Evolutionary conservation across 257 asterid genomes (phyloP).

Genomic region (Jasminum sambac): DNA sequence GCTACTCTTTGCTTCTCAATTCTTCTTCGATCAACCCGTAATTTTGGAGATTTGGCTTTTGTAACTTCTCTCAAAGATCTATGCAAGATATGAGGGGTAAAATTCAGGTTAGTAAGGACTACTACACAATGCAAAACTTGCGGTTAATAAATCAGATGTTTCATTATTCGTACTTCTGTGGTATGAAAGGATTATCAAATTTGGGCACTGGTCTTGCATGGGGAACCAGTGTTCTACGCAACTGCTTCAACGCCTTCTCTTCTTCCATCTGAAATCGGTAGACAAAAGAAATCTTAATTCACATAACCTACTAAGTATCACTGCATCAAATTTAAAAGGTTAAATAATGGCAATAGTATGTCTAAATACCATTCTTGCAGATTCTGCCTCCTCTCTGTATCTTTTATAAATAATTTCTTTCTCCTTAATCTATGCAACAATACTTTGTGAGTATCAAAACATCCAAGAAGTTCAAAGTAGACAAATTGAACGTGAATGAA

Average conservation of each 20-base stretch:
- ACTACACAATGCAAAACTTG: background rate
- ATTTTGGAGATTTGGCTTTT: slow-evolving; percentile 76
- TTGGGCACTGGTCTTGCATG: slow-evolving; percentile 86
- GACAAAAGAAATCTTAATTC: too few relatives aligned
- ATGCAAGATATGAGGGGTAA: background rate
- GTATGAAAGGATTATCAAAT: slow-evolving; percentile 74
- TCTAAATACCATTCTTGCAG: slow-evolving; percentile 62
- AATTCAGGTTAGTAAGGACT: background rate
- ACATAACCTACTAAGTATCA: too few relatives aligned
- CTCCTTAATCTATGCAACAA: slow-evolving; percentile 65
- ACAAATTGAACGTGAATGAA: background rate
- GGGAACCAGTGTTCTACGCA: slow-evolving; percentile 75
- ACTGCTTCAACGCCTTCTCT: slow-evolving; percentile 87
- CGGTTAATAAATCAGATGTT: background rate
- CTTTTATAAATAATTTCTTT: slow-evolving; percentile 77
- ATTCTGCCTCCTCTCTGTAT: slow-evolving; percentile 87
- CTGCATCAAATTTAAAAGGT: too few relatives aligned
- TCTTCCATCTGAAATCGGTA: slow-evolving; percentile 67
- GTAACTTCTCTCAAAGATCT: slow-evolving; percentile 73
- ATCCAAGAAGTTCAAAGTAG: background rate
- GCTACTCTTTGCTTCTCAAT: slow-evolving; percentile 50
- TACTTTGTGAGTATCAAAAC: slow-evolving; percentile 19
- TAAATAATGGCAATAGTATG: background rate
- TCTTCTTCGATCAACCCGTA: slow-evolving; percentile 51
- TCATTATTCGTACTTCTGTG: slow-evolving; percentile 54